A percentile compares a stretch with the other conserved stretches of the same genome.
These are phyloP conservation scores for Tanacetum coccineum DNA, from an alignment of 129 eudicot species.

Conservation along the genomic window DNA sequence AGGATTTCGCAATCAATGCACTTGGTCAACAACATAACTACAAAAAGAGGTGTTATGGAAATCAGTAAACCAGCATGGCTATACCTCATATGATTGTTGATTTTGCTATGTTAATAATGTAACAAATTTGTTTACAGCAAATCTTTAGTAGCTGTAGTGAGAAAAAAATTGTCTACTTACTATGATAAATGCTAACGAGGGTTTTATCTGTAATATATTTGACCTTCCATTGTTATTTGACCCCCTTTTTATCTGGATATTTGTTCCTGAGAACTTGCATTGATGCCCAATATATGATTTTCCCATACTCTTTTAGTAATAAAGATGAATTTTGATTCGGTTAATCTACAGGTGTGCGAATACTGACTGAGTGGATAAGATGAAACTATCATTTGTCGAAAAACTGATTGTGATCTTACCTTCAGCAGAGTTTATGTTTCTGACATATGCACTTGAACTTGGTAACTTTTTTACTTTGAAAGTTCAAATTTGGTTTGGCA, in stretches of 20 bases:
- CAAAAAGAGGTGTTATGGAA: too few species aligned
- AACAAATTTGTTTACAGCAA: not conserved
- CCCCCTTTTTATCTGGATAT: not conserved
- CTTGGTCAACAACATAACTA: too few species aligned
- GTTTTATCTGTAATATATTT: not conserved
- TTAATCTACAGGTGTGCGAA: conserved; percentile 20
- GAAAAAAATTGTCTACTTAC: not conserved
- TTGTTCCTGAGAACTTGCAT: not conserved
- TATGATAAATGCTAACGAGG: not conserved
- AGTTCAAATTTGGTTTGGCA: too few species aligned
- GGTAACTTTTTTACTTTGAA: not conserved
- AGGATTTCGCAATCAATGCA: too few species aligned
- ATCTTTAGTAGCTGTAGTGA: not conserved
- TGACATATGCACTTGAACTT: not conserved
- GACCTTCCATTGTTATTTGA: not conserved
- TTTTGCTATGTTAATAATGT: not conserved
- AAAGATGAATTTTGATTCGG: conserved; percentile 1
- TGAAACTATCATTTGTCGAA: conserved; percentile 8
- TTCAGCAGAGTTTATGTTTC: conserved; percentile 14
- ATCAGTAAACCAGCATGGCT: too few species aligned
- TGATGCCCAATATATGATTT: not conserved
- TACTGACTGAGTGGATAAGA: conserved; percentile 1
- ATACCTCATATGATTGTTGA: not conserved
- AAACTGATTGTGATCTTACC: conserved; percentile 4
- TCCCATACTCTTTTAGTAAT: not conserved